These are phyloP conservation scores for Naumovozyma dairenensis DNA, from an alignment of 805 yeast species.

Conservation along the genomic window DNA sequence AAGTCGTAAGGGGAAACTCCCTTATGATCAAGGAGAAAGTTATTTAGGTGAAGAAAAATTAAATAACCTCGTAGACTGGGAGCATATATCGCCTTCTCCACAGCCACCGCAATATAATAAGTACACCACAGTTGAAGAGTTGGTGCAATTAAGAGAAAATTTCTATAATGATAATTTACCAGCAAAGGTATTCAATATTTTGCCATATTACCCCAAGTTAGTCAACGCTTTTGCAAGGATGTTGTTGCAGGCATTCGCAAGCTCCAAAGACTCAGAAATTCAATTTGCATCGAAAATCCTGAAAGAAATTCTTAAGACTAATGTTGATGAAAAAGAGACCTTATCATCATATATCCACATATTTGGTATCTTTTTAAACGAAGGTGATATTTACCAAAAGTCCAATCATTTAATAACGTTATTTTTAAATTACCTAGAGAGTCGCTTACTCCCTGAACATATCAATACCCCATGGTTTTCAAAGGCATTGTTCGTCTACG, in stretches of 20 bases:
- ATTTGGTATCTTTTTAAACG: constrained; percentile 35
- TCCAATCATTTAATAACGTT: constrained; percentile 27
- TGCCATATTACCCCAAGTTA: constrained; percentile 36
- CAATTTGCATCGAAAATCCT: constrained; percentile 32
- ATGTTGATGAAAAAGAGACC: constrained; percentile 20
- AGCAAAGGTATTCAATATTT: constrained; percentile 34
- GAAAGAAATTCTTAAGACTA: constrained; percentile 31
- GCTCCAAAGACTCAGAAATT: constrained; percentile 27
- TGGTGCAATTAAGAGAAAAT: constrained; percentile 33
- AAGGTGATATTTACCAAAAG: constrained; percentile 31
- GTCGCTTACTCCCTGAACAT: constrained; percentile 30
- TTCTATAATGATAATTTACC: constrained; percentile 27
- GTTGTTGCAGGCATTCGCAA: constrained; percentile 29
- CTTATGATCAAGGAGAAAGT: too few relatives aligned
- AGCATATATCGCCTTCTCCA: too few relatives aligned
- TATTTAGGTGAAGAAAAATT: too few relatives aligned
- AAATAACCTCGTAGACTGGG: too few relatives aligned
- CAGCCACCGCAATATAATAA: too few relatives aligned
- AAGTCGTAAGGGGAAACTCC: too few relatives aligned
- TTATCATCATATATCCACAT: constrained; percentile 36
- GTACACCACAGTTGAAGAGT: too few relatives aligned
- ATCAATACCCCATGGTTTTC: constrained; percentile 49
- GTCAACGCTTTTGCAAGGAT: constrained; percentile 33
- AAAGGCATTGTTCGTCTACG: constrained; percentile 44
- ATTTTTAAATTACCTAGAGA: constrained; percentile 31